These are phyloP conservation scores for Colletotrichum musae DNA, from an alignment of 2,329 filamentous ascomycete genomes.

Conservation along the genomic window DNA sequence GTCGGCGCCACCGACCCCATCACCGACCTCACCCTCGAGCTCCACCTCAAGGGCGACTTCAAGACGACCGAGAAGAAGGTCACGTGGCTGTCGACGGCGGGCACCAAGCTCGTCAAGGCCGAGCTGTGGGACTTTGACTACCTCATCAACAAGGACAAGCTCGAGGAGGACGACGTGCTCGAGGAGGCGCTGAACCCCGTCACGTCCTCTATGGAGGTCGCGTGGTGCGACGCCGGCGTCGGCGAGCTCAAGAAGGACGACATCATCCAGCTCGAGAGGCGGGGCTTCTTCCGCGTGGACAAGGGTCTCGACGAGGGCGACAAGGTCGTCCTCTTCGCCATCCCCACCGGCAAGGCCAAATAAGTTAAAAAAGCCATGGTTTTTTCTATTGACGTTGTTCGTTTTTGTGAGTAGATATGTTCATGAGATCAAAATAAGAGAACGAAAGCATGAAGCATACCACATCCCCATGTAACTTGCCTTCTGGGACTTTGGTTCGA, in stretches of 20 bases:
- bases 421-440: conserved; percentile 26
- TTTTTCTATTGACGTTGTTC: conserved; percentile 1
- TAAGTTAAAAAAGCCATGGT: conserved; percentile 44
- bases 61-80: conserved; percentile 98
- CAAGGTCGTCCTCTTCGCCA: conserved; percentile 69
- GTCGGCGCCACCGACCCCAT: conserved; percentile 73
- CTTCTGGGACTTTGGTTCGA: not conserved
- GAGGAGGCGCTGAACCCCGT: conserved; percentile 86
- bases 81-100: conserved; percentile 87
- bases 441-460: conserved; percentile 21
- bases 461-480: too few species aligned
- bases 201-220: conserved; percentile 82
- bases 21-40: conserved; percentile 81
- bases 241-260: conserved; percentile 85
- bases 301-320: conserved; percentile 67
- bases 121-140: conserved; percentile 97
- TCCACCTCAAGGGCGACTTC: conserved; percentile 94
- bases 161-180: conserved; percentile 88
- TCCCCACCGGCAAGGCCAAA: conserved; percentile 70
- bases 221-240: conserved; percentile 86
- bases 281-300: conserved; percentile 93
- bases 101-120: conserved; percentile 82
- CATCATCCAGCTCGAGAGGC: conserved; percentile 95
- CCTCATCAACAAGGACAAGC: conserved; percentile 93
- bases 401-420: not conserved